phyloP scores from a whole-genome alignment of 768 basidiomycete genomes.

The Tricholoma hemisulphureum region DNA sequence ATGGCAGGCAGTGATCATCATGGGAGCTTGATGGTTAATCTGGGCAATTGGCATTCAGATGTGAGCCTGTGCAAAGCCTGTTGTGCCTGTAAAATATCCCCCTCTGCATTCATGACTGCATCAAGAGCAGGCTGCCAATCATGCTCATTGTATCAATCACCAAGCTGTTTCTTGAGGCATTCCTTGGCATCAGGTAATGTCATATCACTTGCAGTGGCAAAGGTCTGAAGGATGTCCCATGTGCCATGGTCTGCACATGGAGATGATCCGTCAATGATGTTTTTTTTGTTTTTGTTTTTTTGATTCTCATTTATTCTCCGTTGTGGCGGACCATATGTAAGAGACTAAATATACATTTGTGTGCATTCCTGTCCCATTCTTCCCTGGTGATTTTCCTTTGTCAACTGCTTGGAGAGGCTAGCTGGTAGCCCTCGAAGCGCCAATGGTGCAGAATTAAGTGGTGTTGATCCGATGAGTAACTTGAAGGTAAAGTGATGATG shows the following conservation, averaged over 20 bases:
- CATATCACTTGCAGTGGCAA: conserved; percentile 5
- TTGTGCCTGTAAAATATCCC: conserved; percentile 7
- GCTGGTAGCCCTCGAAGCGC: background rate
- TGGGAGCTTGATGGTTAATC: background rate
- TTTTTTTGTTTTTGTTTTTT: no score
- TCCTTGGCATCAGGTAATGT: conserved; percentile 1
- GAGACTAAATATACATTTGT: no score
- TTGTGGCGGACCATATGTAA: no score
- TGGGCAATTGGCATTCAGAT: background rate
- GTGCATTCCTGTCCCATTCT: no score
- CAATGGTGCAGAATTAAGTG: background rate
- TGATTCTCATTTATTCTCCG: no score
- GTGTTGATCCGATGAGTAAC: background rate
- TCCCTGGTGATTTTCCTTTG: no score
- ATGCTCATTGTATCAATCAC: conserved; percentile 2
- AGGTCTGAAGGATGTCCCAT: conserved; percentile 5
- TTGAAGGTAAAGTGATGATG: background rate
- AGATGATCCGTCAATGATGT: background rate
- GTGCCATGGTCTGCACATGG: background rate
- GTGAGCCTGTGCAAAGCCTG: conserved; percentile 2
- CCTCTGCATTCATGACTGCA: no score
- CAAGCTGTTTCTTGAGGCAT: conserved; percentile 6
- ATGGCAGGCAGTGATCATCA: background rate
- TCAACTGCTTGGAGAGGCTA: no score
- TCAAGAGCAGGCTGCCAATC: conserved; percentile 10